Base-by-base conservation (phyloP, 768 basidiomycete genomes). In the Calocybe indica region DNA sequence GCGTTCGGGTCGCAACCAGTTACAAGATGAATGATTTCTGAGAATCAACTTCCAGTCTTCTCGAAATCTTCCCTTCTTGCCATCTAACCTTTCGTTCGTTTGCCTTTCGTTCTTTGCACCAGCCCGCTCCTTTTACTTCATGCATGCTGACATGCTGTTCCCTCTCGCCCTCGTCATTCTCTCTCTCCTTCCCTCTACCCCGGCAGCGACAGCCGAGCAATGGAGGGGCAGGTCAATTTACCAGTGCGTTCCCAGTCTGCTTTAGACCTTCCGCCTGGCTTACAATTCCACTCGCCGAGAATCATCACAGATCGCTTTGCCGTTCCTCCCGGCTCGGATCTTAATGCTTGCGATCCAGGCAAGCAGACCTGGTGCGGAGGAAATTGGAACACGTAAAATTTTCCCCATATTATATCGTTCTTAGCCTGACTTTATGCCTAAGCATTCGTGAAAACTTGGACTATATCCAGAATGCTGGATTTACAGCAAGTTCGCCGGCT, bases 321-420 rank as follows among this genome's bases (percentile, higher is more conserved):
- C 12, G 73, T 88, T 8, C 78, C 82, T 7, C 58, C 68, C 0
- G 76, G 76, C n/a, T 67, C 78, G 1, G 67, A 75, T 58, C 62
- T 66, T 32, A 74, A 66, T 49, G 58, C 70, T 43, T 90, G 88
- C 59, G 71, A 85, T 55, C 74, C 79, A 5, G 69, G 62, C 28
- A 59, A 71, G 14, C 84, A 80, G 58, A 84, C 83, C 1, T 89
- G 80, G 73, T 92, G 89, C 51, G 90, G 90, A n/a, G 88, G 90
- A 5, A 88, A 82, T n/a, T 92, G 88, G 86, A 80, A 77, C 45
- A 72, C 79, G 74, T 74, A 37, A 51, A 73, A n/a, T n/a, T 61
- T 34, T 7, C 30, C 14, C 31, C 28, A 10, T 32, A 43, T 13
- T 35, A 29, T 37, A 33, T 42, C 33, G 29, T 3, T 36, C 15